Percentiles rank a stretch among this genome's conserved stretches.
phyloP scores from a whole-genome alignment of 179 eudicot species.

The Drosera spatulata region DNA sequence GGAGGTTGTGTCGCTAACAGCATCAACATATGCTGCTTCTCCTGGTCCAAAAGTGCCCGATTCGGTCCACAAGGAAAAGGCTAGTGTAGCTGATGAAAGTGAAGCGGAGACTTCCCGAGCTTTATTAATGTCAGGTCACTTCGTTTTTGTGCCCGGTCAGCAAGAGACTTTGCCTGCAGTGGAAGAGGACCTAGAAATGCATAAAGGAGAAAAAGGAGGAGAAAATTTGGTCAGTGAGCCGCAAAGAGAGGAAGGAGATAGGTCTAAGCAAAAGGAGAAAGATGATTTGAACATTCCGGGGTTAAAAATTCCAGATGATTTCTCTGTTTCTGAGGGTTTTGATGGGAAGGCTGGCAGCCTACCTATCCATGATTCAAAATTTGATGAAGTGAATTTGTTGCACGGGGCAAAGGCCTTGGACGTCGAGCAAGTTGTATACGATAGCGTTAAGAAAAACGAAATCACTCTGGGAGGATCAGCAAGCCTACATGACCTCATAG shows the following conservation, averaged over 20 bases:
- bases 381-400: constrained; percentile 23
- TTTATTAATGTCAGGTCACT: constrained; percentile 74
- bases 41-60: constrained; percentile 26
- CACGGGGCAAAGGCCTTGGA: constrained; percentile 25
- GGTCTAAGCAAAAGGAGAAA: constrained; percentile 22
- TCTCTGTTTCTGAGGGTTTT: constrained; percentile 18
- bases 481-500: constrained; percentile 24
- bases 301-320: constrained; percentile 32
- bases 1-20: constrained; percentile 92
- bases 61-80: constrained; percentile 28
- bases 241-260: constrained; percentile 6
- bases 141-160: constrained; percentile 38
- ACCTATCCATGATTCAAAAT: constrained; percentile 28
- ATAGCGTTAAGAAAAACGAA: constrained; percentile 20
- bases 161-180: constrained; percentile 42
- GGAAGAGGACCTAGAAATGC: constrained; percentile 15
- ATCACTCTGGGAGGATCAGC: constrained; percentile 23
- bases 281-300: constrained; percentile 30
- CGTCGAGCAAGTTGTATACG: constrained; percentile 34
- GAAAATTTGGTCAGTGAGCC: constrained; percentile 16
- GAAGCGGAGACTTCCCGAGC: constrained; percentile 25
- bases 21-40: constrained; percentile 44
- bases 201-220: constrained; percentile 11
- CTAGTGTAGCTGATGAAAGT: constrained; percentile 11
- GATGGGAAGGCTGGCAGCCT: constrained; percentile 32